Percentiles rank a stretch among this genome's conserved stretches.
Evolutionary conservation across 2,329 filamentous ascomycete genomes (phyloP).

Genomic region (Acrocalymma vagum): DNA sequence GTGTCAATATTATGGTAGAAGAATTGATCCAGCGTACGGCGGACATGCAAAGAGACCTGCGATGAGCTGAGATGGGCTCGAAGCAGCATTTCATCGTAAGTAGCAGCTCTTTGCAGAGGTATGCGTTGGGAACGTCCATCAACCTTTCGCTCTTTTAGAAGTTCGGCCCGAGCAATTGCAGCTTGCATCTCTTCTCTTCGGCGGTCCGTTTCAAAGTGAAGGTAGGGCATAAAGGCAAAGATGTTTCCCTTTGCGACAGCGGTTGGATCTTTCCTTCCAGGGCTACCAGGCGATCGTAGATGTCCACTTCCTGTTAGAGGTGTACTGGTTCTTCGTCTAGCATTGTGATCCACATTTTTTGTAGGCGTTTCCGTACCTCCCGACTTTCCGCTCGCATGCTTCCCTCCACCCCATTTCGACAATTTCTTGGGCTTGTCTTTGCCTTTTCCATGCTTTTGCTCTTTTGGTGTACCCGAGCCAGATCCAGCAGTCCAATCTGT

Average conservation of each 20-base stretch:
- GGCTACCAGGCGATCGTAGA: conserved; percentile 44
- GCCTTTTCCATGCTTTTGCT: conserved; percentile 31
- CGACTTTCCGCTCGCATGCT: conserved; percentile 27
- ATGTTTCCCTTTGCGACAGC: conserved; percentile 45
- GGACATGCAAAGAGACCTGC: conserved; percentile 63
- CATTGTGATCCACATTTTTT: conserved; percentile 27
- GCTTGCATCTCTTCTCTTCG: conserved; percentile 65
- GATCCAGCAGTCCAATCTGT: conserved; percentile 39
- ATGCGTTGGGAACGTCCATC: conserved; percentile 27
- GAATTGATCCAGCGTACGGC: conserved; percentile 71
- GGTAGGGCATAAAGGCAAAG: conserved; percentile 68
- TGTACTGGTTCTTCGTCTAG: conserved; percentile 29
- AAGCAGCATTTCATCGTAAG: conserved; percentile 57
- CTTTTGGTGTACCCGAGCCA: conserved; percentile 30
- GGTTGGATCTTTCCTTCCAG: conserved; percentile 43
- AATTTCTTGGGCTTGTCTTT: conserved; percentile 43
- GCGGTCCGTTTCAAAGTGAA: conserved; percentile 70
- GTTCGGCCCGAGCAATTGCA: conserved; percentile 54
- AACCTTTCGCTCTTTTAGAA: conserved; percentile 25
- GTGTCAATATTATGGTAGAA: conserved; percentile 73
- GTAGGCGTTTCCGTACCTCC: conserved; percentile 42
- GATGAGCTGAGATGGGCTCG: conserved; percentile 57
- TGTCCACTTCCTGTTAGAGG: conserved; percentile 35
- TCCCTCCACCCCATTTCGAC: conserved; percentile 35
- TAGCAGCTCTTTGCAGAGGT: conserved; percentile 29